These are phyloP conservation scores for Mucor mucedo DNA, from an alignment of 371 early-diverging fungal species.

Conservation along the genomic window DNA sequence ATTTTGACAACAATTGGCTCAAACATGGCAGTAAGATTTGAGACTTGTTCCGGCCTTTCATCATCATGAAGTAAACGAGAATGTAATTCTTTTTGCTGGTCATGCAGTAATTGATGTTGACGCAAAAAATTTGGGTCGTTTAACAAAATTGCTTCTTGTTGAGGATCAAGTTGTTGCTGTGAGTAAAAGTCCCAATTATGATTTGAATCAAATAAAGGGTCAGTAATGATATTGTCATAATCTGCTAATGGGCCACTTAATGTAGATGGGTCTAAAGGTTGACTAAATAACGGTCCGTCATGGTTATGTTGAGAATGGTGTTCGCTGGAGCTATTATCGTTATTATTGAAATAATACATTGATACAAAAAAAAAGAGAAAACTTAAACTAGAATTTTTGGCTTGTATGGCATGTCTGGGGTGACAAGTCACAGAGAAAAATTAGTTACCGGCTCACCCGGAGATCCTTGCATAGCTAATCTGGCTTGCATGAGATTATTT, in stretches of 20 bases:
- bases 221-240: constrained; percentile 12
- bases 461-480: too few species aligned
- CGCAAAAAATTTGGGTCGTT: constrained; percentile 36
- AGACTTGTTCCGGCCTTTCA: background rate
- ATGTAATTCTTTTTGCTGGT: constrained; percentile 21
- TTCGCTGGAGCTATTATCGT: background rate
- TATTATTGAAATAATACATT: constrained; percentile 1
- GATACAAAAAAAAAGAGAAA: background rate
- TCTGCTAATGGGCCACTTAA: constrained; percentile 2
- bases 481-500: too few species aligned
- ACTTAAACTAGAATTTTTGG: too few species aligned
- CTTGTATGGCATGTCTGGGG: too few species aligned
- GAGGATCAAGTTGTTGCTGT: constrained; percentile 12
- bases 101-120: constrained; percentile 32
- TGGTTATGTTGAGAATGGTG: background rate
- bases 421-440: too few species aligned
- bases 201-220: constrained; percentile 2
- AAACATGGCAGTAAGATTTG: constrained; percentile 28
- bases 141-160: constrained; percentile 31
- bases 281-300: constrained; percentile 6
- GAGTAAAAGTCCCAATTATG: background rate
- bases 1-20: constrained; percentile 9
- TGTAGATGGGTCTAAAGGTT: constrained; percentile 3
- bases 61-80: constrained; percentile 5
- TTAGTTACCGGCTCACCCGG: too few species aligned